Evolutionary conservation across 2,329 filamentous ascomycete species (phyloP), one percentile per base, ranked within the genome.

Genomic region (Pyrenophora seminiperda): DNA sequence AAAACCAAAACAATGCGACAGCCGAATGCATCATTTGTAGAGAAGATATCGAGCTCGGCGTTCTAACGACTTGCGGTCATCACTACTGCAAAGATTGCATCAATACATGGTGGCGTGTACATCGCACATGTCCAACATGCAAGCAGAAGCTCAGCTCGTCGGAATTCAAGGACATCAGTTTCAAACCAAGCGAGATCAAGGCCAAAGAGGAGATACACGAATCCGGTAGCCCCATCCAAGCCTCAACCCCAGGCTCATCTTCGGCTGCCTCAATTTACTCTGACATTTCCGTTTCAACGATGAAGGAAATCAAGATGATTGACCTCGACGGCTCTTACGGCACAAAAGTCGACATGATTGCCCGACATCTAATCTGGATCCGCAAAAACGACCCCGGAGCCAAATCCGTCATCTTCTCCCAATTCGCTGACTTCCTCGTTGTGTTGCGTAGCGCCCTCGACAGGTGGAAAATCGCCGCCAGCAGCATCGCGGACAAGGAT

Each of bases 341-440:
- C 1, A 95, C 90, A 0, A 99, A 97, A 73, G 87, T 97, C 14
- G 91, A 97, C 69, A 95, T 77, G 41, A 70, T 79, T 10, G 73
- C 74, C 3, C 58, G 90, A 2, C 94, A 97, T 70, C 74, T 97
- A 2, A 74, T 96, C 13, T 97, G 90, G 90, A 79, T 97, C 15
- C 85, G 93, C 2, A 80, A 88, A 59, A 84, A 89, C 39, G 91
- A 97, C 60, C 90, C 91, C 0, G 91, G 91, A 0, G 85, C 91
- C 7, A 97, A 97, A 69, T 89, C 90, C 0, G 89, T 99, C 68
- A 82, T 97, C n/a, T 99, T 96, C 72, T 95, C 90, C 1, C 93
- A 97, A 74, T 94, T 91, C 71, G 83, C 83, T 47, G 87, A 90
- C 45, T 97, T 97, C 61, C 78, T 97, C 1, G 77, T 81, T 1